Conservation (phyloP, 2,329 filamentous ascomycete genomes). For the Helminthosporium solani region DNA sequence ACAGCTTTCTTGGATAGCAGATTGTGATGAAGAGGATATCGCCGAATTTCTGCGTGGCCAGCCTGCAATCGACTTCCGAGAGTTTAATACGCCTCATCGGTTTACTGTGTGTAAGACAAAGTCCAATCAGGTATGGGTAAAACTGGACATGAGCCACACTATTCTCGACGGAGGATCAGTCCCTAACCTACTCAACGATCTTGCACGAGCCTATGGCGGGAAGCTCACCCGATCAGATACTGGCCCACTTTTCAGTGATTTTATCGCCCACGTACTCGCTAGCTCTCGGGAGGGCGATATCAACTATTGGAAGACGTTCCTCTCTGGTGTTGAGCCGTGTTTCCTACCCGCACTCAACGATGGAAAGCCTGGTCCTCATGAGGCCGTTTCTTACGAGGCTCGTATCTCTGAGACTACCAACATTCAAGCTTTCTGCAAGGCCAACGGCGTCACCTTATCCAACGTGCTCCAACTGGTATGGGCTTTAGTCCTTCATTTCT, state of each 20-base stretch:
- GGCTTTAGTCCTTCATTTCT: slow-evolving; percentile 53
- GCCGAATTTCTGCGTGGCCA: slow-evolving; percentile 20
- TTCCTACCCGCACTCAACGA: slow-evolving; percentile 47
- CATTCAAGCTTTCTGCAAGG: slow-evolving; percentile 42
- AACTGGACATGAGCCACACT: slow-evolving; percentile 54
- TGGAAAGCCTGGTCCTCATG: slow-evolving; percentile 34
- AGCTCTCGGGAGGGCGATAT: slow-evolving; percentile 35
- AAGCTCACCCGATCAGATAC: slow-evolving; percentile 39
- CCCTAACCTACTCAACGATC: slow-evolving; percentile 50
- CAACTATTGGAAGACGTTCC: slow-evolving; percentile 49
- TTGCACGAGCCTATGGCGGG: slow-evolving; percentile 49
- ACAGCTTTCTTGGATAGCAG: slow-evolving; percentile 24
- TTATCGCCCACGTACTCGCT: slow-evolving; percentile 36
- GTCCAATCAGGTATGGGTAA: slow-evolving; percentile 43
- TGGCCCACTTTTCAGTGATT: slow-evolving; percentile 42
- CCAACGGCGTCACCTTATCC: slow-evolving; percentile 49
- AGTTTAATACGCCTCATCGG: slow-evolving; percentile 46
- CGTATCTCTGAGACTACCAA: slow-evolving; percentile 32
- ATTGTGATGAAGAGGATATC: slow-evolving; percentile 23
- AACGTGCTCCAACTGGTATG: slow-evolving; percentile 55
- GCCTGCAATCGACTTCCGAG: slow-evolving; percentile 27
- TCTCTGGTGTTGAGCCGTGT: slow-evolving; percentile 49
- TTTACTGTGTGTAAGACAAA: slow-evolving; percentile 49
- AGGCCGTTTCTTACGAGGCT: slow-evolving; percentile 43
- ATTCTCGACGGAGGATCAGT: slow-evolving; percentile 55